A percentile compares a stretch with the other conserved stretches of the same genome.
Evolutionary conservation across 1,284 basidiomycete species (phyloP).

Genomic region (Pseudozyma flocculosa): DNA sequence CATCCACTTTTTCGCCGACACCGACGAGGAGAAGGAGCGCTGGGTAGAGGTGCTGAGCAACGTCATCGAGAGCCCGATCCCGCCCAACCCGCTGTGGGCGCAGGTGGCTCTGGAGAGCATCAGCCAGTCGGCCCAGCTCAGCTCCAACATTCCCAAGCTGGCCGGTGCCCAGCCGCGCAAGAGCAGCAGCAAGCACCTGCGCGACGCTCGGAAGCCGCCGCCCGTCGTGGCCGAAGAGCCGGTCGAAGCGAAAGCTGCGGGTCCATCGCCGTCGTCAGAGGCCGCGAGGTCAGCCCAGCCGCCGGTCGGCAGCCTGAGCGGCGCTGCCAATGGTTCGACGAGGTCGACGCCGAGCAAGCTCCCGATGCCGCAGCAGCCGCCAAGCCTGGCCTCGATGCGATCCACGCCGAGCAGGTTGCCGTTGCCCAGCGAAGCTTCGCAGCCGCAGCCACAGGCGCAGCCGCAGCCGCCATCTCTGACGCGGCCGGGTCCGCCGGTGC

Average conservation of each 20-base stretch:
- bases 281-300: no score
- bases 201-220: background rate
- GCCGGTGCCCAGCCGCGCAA: background rate
- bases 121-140: background rate
- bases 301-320: no score
- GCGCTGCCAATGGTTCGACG: no score
- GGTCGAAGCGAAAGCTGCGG: background rate
- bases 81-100: slow-evolving; percentile 51
- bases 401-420: background rate
- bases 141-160: background rate
- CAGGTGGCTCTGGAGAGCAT: slow-evolving; percentile 18
- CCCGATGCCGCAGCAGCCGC: background rate
- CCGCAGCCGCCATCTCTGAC: no score
- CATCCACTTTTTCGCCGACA: slow-evolving; percentile 88
- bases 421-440: background rate
- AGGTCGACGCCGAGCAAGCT: background rate
- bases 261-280: no score
- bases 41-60: slow-evolving; percentile 67
- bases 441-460: background rate
- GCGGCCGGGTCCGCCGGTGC: no score
- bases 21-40: slow-evolving; percentile 77
- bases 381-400: background rate
- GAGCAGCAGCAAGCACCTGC: background rate
- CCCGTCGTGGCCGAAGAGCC: background rate
- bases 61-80: slow-evolving; percentile 36